Base-by-base conservation (phyloP, 768 basidiomycete genomes). In the Hygrocybe punicea region DNA sequence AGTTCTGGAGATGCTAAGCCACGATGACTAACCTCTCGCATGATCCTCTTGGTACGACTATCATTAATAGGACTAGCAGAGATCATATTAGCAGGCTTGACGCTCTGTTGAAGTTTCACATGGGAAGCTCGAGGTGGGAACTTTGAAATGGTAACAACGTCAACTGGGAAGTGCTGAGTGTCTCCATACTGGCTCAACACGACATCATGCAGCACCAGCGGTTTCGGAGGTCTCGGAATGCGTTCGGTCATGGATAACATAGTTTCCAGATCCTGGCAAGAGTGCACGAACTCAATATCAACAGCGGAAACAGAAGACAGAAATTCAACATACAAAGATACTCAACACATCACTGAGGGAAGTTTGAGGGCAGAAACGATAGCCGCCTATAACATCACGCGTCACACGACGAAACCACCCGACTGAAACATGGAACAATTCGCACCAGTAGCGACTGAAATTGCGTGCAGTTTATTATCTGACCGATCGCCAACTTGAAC, bases 381-480 rank as follows among this genome's bases (percentile, higher is more conserved):
- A 70, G 4, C 69, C 69, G 8, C 67, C 69, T 70, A 16, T n/a
- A 37, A 54, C 25, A 46, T 8, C 16, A 54, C 8, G 6, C 9
- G 48, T 29, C 56, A 4, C 50, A 4, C 21, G n/a, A 42, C 44
- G 16, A 51, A 46, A 14, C 14, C 14, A 19, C 33, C 19, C 7
- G 11, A 58, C 24, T 16, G 33, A 24, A 24, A 11, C 25, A 24
- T 6, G 16, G 40, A 33, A 47, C 3, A 19, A 9, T n/a, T 25
- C 58, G 17, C 55, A 66, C 69, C 67, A 9, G 69, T 70, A 4
- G 65, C 67, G 2, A 66, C 67, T 1, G 69, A 70, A 46, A 70
- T 65, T 0, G 55, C 62, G 53, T 68, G 69, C 10, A 70, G 58
- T 16, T 48, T 58, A 0, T 14, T 36, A 29, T 67, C 63, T 14